Evolutionary conservation across 2,329 filamentous ascomycete genomes (phyloP).

Genomic region (Verticillium longisporum): DNA sequence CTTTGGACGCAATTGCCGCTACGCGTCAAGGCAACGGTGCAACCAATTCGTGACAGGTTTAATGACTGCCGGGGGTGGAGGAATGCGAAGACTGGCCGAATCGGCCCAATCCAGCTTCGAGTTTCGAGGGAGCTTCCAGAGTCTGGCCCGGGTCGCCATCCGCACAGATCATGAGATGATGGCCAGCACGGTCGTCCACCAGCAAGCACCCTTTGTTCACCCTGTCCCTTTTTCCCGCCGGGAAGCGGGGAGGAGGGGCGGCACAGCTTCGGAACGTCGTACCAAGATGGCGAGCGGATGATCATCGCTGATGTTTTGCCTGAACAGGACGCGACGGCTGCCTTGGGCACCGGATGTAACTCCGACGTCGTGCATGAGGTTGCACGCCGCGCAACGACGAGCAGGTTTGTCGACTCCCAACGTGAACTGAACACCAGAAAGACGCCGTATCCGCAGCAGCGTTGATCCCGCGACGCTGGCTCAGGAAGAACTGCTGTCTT

Average conservation of each 20-base stretch:
- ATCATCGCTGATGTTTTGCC: background rate
- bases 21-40: background rate
- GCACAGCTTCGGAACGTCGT: background rate
- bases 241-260: background rate
- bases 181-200: background rate
- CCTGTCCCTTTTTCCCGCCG: background rate
- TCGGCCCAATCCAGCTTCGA: background rate
- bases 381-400: background rate
- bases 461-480: background rate
- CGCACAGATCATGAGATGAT: background rate
- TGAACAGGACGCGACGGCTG: background rate
- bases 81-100: conserved; percentile 1
- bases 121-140: background rate
- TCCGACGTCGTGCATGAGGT: background rate
- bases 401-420: background rate
- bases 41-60: background rate
- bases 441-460: background rate
- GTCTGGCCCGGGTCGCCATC: background rate
- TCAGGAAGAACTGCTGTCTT: background rate
- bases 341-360: background rate
- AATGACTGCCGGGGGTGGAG: background rate
- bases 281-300: background rate
- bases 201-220: background rate
- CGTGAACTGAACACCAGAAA: background rate
- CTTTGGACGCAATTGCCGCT: background rate